Conservation (phyloP, 208 protist species). For the Trypanosoma conorhini region DNA sequence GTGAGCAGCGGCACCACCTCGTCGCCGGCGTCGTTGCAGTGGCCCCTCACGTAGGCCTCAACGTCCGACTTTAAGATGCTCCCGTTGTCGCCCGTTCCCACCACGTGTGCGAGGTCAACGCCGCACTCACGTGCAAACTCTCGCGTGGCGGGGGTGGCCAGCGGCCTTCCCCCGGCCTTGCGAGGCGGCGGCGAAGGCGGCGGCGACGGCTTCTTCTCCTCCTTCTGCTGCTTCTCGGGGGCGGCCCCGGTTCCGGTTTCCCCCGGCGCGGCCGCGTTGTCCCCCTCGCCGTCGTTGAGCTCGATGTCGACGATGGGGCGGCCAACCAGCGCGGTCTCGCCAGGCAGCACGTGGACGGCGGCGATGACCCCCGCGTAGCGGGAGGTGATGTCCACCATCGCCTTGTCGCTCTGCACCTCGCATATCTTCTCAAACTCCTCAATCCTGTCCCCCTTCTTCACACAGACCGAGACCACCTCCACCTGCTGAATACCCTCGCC, state of each 20-base stretch:
- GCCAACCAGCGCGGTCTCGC: slow-evolving; percentile 87
- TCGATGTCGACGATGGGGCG: slow-evolving; percentile 90
- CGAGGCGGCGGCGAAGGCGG: background rate
- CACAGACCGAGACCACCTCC: slow-evolving; percentile 92
- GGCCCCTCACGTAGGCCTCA: slow-evolving; percentile 17
- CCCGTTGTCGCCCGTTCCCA: slow-evolving; percentile 74
- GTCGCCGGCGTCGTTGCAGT: slow-evolving; percentile 25
- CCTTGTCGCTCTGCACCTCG: slow-evolving; percentile 96
- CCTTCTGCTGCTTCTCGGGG: background rate
- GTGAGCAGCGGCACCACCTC: slow-evolving; percentile 37
- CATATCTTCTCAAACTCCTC: slow-evolving; percentile 94
- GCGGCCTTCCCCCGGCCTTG: slow-evolving; percentile 37
- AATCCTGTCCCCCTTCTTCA: slow-evolving; percentile 91
- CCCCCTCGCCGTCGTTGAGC: slow-evolving; percentile 24
- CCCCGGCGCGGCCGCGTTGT: background rate
- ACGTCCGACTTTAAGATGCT: slow-evolving; percentile 94
- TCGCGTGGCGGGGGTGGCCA: slow-evolving; percentile 92
- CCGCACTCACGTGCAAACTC: slow-evolving; percentile 81
- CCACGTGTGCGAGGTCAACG: slow-evolving; percentile 72
- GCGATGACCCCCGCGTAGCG: slow-evolving; percentile 87
- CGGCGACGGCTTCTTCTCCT: background rate
- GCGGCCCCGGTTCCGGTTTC: background rate
- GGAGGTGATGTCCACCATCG: slow-evolving; percentile 93
- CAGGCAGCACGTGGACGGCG: slow-evolving; percentile 81
- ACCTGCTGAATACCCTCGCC: slow-evolving; percentile 96